A percentile compares a stretch with the other conserved stretches of the same genome.
These are phyloP conservation scores for Fusarium sp. DNA, from an alignment of 2,329 filamentous ascomycete species.

Conservation along the genomic window DNA sequence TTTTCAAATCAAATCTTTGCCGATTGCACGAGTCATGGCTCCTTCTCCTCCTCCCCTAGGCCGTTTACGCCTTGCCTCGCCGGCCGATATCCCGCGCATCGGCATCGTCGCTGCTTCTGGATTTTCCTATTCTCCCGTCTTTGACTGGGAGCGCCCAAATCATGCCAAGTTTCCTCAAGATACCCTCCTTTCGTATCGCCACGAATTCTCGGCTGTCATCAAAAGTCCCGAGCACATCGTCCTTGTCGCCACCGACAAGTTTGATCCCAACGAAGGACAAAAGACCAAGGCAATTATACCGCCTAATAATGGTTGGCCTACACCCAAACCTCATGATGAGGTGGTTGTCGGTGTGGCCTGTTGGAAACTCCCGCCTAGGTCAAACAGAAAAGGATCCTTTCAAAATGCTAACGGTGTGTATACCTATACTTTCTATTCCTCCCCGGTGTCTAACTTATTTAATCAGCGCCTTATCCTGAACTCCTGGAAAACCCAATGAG, in stretches of 20 bases:
- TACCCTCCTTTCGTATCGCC: conserved; percentile 1
- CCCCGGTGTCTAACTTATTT: neutral
- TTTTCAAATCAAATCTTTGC: neutral
- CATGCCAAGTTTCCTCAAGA: conserved; percentile 3
- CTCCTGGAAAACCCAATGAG: neutral
- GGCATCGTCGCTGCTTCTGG: conserved; percentile 2
- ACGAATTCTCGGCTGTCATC: neutral
- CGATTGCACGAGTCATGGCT: neutral
- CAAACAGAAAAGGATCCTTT: neutral
- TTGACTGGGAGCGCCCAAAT: conserved; percentile 6
- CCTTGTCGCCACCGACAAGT: conserved; percentile 1
- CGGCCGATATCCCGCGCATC: neutral
- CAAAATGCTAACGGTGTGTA: neutral
- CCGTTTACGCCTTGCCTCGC: neutral
- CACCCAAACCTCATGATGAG: neutral
- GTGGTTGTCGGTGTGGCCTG: neutral
- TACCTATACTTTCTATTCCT: neutral
- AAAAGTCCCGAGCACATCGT: neutral
- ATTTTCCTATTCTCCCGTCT: conserved; percentile 1
- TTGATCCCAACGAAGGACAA: neutral
- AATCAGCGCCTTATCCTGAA: neutral
- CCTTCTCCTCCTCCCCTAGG: neutral
- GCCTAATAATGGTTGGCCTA: neutral
- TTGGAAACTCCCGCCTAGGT: neutral
- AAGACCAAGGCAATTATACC: conserved; percentile 6